Evolutionary conservation across 805 yeast species (phyloP).

Genomic region (Candida fluviatilis): DNA sequence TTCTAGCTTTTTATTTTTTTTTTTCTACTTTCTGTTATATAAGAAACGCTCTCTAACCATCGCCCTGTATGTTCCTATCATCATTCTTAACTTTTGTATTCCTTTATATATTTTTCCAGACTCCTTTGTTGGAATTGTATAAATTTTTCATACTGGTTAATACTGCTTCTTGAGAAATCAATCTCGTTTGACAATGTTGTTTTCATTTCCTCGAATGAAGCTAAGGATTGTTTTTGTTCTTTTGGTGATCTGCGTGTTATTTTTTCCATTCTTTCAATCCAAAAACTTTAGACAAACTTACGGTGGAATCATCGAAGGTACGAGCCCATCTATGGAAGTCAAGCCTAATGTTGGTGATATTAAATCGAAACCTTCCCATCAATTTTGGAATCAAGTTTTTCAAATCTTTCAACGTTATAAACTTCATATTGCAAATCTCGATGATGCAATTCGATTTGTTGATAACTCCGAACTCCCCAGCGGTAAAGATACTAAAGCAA

Average conservation of each 20-base stretch:
- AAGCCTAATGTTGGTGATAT: slow-evolving; percentile 1
- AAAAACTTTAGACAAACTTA: neutral
- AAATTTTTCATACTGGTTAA: too few species aligned
- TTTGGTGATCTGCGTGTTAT: neutral
- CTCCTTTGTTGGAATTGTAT: too few species aligned
- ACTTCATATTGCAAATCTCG: slow-evolving; percentile 13
- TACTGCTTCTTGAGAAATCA: too few species aligned
- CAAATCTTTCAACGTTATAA: slow-evolving; percentile 16
- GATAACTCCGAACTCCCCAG: slow-evolving; percentile 15
- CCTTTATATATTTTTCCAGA: too few species aligned
- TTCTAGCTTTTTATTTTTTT: too few species aligned
- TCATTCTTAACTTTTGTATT: too few species aligned
- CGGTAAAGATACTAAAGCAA: slow-evolving; percentile 19
- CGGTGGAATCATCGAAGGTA: neutral
- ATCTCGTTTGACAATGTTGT: too few species aligned
- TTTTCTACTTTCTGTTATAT: too few species aligned
- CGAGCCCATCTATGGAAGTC: neutral
- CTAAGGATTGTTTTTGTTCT: neutral
- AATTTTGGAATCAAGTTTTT: slow-evolving; percentile 27
- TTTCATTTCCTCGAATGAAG: neutral
- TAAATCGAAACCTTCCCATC: slow-evolving; percentile 13
- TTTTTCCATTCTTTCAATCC: neutral
- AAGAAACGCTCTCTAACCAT: too few species aligned
- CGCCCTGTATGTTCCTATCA: too few species aligned
- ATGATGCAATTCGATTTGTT: slow-evolving; percentile 17